A percentile compares a stretch with the other conserved stretches of the same genome.
phyloP scores from a whole-genome alignment of 495 filamentous ascomycete species.

The Talaromyces ruber region DNA sequence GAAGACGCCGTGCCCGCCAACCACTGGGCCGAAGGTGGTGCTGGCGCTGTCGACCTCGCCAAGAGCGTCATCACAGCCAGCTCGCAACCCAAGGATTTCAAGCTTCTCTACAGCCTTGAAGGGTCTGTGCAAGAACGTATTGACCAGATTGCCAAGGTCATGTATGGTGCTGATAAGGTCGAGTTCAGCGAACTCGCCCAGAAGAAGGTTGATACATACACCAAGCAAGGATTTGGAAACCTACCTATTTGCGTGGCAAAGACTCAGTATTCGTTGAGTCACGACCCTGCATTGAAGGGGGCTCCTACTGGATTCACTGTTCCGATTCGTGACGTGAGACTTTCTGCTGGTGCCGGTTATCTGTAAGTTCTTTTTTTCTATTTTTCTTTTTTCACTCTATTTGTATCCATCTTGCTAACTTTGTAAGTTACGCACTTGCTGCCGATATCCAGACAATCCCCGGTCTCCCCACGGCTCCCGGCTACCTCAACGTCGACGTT shows the following conservation, averaged over 20 bases:
- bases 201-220: constrained; percentile 93
- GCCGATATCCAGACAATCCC: constrained; percentile 98
- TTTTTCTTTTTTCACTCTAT: no score
- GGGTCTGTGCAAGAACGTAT: constrained; percentile 83
- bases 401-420: no score
- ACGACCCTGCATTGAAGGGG: constrained; percentile 89
- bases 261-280: constrained; percentile 94
- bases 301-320: constrained; percentile 95
- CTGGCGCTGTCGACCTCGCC: constrained; percentile 83
- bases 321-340: constrained; percentile 85
- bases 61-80: constrained; percentile 76
- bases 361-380: no score
- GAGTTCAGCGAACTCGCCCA: constrained; percentile 92
- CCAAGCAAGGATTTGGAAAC: constrained; percentile 81
- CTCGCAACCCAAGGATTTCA: constrained; percentile 81
- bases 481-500: constrained; percentile 93
- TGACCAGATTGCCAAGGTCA: constrained; percentile 78
- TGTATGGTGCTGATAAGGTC: constrained; percentile 89
- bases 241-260: constrained; percentile 95
- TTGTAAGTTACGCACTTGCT: constrained; percentile 72
- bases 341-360: constrained; percentile 91
- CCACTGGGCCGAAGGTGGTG: constrained; percentile 95
- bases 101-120: constrained; percentile 74
- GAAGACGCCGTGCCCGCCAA: constrained; percentile 90
- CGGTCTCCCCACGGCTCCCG: constrained; percentile 88